Percentiles rank a stretch among this genome's conserved stretches.
Evolutionary conservation across 1,284 basidiomycete genomes (phyloP).

Genomic region (Singerocomus inundabilis): DNA sequence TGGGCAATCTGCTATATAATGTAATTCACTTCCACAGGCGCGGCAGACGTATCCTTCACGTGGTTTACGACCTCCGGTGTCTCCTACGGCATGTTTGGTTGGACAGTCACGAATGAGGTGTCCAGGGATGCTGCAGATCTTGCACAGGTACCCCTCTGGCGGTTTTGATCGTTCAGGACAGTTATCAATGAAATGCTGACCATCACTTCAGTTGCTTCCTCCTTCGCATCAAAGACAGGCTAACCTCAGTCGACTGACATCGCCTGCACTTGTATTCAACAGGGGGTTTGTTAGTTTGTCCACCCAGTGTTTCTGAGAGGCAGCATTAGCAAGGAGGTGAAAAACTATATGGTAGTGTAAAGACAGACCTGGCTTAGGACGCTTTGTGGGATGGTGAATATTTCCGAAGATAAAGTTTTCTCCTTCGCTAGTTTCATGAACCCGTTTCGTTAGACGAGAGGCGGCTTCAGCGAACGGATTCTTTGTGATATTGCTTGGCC

Average conservation of each 20-base stretch:
- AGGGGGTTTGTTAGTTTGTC: conserved; percentile 57
- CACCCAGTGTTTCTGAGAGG: conserved; percentile 27
- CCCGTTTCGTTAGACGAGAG: conserved; percentile 50
- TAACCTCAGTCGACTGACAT: conserved; percentile 72
- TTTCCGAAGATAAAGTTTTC: conserved; percentile 72
- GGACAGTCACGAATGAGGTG: conserved; percentile 89
- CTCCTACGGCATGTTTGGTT: conserved; percentile 67
- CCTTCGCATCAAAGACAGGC: conserved; percentile 12
- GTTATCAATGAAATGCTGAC: conserved; percentile 72
- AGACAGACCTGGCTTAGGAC: conserved; percentile 49
- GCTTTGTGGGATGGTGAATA: conserved; percentile 54
- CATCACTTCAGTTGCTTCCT: conserved; percentile 7
- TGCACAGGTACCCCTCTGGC: conserved; percentile 84
- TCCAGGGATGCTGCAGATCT: conserved; percentile 74
- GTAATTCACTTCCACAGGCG: conserved; percentile 80
- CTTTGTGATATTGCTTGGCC: conserved; percentile 54
- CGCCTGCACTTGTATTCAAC: conserved; percentile 73
- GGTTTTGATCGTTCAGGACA: conserved; percentile 75
- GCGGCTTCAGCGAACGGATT: conserved; percentile 65
- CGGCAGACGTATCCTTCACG: conserved; percentile 83
- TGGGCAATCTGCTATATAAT: conserved; percentile 85
- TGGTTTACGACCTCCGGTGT: conserved; percentile 77
- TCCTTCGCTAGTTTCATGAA: conserved; percentile 43
- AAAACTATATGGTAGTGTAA: background rate
- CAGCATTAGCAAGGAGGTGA: background rate